A percentile compares a stretch with the other conserved stretches of the same genome.
These are phyloP conservation scores for Phytophthora sp. DNA, from an alignment of 352 stramenopile species.

Conservation along the genomic window DNA sequence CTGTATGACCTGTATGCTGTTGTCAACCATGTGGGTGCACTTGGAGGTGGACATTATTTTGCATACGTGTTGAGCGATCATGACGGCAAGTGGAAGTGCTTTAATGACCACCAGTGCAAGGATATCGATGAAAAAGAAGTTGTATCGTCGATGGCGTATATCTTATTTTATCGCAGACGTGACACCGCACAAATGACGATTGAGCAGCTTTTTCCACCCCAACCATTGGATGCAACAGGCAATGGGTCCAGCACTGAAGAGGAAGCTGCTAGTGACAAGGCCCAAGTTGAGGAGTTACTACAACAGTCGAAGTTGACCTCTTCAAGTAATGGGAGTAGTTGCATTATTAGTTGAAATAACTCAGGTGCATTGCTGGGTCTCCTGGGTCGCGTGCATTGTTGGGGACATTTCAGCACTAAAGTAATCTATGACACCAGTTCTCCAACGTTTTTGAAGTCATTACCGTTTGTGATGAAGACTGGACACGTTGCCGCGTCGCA, in stretches of 20 bases:
- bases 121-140: conserved; percentile 90
- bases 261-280: conserved; percentile 54
- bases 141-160: conserved; percentile 87
- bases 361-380: no score
- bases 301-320: conserved; percentile 68
- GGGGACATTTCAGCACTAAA: no score
- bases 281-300: conserved; percentile 72
- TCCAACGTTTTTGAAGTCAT: no score
- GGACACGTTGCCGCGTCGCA: no score
- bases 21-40: conserved; percentile 97
- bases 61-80: conserved; percentile 83
- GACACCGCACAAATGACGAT: conserved; percentile 72
- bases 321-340: conserved; percentile 47
- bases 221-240: conserved; percentile 34
- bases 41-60: conserved; percentile 97
- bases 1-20: conserved; percentile 98
- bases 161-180: conserved; percentile 90
- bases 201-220: conserved; percentile 79
- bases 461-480: no score
- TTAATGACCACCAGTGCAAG: conserved; percentile 96
- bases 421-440: no score
- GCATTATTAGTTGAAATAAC: conserved; percentile 62
- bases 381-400: no score
- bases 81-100: conserved; percentile 97
- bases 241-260: conserved; percentile 36